A percentile compares a stretch with the other conserved stretches of the same genome.
Conservation (phyloP, 352 stramenopile species). For the Pseudoperonospora humuli region DNA sequence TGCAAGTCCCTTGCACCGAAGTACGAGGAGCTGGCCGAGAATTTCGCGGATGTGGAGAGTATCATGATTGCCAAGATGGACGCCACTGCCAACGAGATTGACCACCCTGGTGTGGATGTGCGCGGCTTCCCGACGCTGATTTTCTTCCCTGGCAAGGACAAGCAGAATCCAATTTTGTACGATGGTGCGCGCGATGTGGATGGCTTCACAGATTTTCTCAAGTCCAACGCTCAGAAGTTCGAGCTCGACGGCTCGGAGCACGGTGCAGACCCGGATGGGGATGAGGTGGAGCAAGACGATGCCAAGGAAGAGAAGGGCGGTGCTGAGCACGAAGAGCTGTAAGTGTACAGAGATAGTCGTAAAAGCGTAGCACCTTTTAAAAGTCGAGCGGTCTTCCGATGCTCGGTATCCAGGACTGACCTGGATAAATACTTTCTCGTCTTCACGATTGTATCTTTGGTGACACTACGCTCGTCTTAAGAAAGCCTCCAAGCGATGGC, state of each 20-base stretch:
- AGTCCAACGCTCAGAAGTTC: conserved; percentile 84
- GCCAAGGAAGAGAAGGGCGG: conserved; percentile 25
- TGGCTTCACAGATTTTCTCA: conserved; percentile 78
- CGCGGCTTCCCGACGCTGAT: conserved; percentile 92
- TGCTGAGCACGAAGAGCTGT: conserved; percentile 42
- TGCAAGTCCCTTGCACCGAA: conserved; percentile 88
- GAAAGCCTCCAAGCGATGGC: too few relatives aligned
- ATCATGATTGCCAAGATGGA: conserved; percentile 95
- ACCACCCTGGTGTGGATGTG: conserved; percentile 85
- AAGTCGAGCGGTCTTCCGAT: too few relatives aligned
- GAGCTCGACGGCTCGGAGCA: conserved; percentile 54
- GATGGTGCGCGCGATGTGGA: conserved; percentile 80
- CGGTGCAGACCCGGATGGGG: conserved; percentile 32
- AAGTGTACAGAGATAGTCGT: too few relatives aligned
- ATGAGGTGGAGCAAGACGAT: conserved; percentile 11
- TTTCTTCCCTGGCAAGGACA: conserved; percentile 91
- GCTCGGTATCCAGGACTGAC: too few relatives aligned
- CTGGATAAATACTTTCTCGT: too few relatives aligned
- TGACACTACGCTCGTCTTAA: too few relatives aligned
- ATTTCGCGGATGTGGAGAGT: conserved; percentile 84
- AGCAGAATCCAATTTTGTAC: conserved; percentile 81
- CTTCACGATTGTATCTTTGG: too few relatives aligned
- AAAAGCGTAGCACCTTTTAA: too few relatives aligned
- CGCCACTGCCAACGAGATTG: conserved; percentile 92
- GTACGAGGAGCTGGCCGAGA: conserved; percentile 87